Base-by-base conservation (phyloP, 2,329 filamentous ascomycete genomes). In the Fusarium sp. region DNA sequence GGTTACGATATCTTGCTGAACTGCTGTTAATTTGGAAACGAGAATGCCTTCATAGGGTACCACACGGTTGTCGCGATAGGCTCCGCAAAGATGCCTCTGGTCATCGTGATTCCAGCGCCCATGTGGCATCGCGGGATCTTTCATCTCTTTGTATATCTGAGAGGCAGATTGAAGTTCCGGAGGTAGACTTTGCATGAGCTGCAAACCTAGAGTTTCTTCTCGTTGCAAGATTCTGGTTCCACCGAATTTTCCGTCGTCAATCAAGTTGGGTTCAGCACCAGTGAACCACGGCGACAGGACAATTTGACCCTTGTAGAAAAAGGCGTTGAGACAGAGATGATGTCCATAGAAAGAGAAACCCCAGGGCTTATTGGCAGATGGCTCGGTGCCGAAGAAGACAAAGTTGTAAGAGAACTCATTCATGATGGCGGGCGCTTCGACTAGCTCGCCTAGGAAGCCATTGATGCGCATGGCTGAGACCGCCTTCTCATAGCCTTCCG, bases 91-190 rank as follows among this genome's bases (percentile, higher is more conserved):
- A 74, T 95, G 92, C 7, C 92, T 86, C 81, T 95, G 92, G 77
- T 95, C 93, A 74, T 94, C 92, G 70, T 90, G 90, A 77, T 95
- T 95, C 92, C 92, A 95, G 8, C 92, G 86, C 10, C 90, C 90
- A 12, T 82, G 80, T 3, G 87, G 88, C 91, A 94, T 94, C 0
- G 81, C 84, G 0, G 88, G 87, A 61, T 94, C 92, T 27, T 86
- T 83, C 81, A 94, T 84, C 1, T 83, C 70, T 56, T 85, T 84
- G 77, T 88, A 94, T 0, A 88, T 81, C 63, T 88, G 88, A 0
- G 90, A 89, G 2, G 78, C 75, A 0, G 75, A 41, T 73, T 90
- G 87, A 16, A 84, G 70, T 2, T 83, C 82, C 0, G 79, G 62
- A 0, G 81, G 72, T 0, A 93, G 82, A 28, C 83, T 86, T 75